Percentiles rank a stretch among this genome's conserved stretches.
Evolutionary conservation across 495 filamentous ascomycete genomes (phyloP).

Genomic region (Lindgomyces ingoldianus): DNA sequence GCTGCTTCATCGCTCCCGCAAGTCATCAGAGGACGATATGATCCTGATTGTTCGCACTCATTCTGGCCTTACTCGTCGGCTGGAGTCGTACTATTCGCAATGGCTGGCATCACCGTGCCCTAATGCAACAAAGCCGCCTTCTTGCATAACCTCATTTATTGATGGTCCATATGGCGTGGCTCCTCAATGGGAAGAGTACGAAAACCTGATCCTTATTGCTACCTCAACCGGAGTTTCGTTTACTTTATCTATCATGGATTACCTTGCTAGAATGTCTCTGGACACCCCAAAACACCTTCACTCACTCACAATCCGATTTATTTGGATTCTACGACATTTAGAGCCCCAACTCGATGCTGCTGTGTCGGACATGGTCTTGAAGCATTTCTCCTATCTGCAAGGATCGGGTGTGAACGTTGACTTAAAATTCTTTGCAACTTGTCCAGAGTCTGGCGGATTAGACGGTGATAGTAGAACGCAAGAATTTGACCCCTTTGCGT

Average conservation of each 20-base stretch:
- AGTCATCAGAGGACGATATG: conserved; percentile 4
- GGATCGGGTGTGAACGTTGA: conserved; percentile 4
- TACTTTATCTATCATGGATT: conserved; percentile 20
- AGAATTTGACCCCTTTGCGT: conserved; percentile 16
- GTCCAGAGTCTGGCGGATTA: neutral
- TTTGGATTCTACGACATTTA: conserved; percentile 19
- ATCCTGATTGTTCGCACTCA: conserved; percentile 14
- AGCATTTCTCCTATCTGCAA: neutral
- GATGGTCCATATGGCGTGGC: conserved; percentile 26
- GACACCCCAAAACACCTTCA: neutral
- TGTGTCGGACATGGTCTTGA: conserved; percentile 1
- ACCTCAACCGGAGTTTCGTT: conserved; percentile 31
- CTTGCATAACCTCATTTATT: conserved; percentile 14
- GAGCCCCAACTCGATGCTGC: conserved; percentile 14
- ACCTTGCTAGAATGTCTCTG: conserved; percentile 5
- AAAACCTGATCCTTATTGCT: conserved; percentile 18
- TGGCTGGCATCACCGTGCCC: conserved; percentile 25
- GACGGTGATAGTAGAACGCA: neutral
- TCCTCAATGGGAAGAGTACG: conserved; percentile 20
- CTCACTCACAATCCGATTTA: conserved; percentile 1
- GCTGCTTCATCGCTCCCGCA: neutral
- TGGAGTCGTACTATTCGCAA: conserved; percentile 2
- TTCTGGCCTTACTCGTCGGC: conserved; percentile 7
- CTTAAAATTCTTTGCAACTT: conserved; percentile 13
- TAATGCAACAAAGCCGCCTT: conserved; percentile 8